phyloP scores from a whole-genome alignment of 2,329 filamentous ascomycete genomes.

The Xylaria sp. region DNA sequence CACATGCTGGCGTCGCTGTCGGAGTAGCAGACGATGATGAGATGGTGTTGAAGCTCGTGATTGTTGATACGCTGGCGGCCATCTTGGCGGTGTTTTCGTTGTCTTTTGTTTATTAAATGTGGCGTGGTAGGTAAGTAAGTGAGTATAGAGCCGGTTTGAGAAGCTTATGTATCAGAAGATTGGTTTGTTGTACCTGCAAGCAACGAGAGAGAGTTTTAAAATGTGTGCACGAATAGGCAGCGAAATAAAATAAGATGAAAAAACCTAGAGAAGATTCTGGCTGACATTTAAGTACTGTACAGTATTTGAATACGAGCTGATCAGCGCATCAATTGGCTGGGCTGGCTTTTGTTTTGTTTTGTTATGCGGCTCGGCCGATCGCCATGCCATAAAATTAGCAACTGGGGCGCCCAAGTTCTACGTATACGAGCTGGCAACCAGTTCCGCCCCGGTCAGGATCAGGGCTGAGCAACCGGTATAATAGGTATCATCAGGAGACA shows the following conservation, averaged over 20 bases:
- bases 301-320: slow-evolving; percentile 7
- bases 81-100: background rate
- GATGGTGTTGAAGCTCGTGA: background rate
- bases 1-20: slow-evolving; percentile 35
- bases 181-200: background rate
- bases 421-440: slow-evolving; percentile 17
- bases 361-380: slow-evolving; percentile 21
- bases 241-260: background rate
- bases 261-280: background rate
- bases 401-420: slow-evolving; percentile 1
- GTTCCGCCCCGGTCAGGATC: no score
- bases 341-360: slow-evolving; percentile 8
- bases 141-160: background rate
- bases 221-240: background rate
- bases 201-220: no score
- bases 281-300: slow-evolving; percentile 11
- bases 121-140: background rate
- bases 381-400: slow-evolving; percentile 27
- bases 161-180: background rate
- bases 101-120: background rate
- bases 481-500: no score
- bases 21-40: slow-evolving; percentile 12
- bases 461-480: no score
- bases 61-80: background rate
- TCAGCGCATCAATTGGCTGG: slow-evolving; percentile 22